Conservation (phyloP, 805 yeast species). For the Candida ficus region DNA sequence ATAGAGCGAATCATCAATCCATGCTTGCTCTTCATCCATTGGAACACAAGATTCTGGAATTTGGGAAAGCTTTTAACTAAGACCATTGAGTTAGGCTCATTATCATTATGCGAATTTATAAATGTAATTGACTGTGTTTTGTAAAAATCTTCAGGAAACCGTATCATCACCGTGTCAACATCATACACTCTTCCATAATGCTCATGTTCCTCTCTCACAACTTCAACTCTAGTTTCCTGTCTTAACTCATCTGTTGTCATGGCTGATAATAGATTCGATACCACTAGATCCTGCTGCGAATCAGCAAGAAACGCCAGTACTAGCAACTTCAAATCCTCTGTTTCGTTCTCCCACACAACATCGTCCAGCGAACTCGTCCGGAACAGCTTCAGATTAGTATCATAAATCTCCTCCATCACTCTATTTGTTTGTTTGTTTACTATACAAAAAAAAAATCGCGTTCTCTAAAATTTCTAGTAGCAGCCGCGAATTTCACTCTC, state of each 20-base stretch:
- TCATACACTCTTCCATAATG: constrained; percentile 5
- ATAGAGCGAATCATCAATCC: constrained; percentile 25
- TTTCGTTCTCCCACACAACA: constrained; percentile 10
- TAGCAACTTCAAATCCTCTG: constrained; percentile 15
- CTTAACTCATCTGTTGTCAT: constrained; percentile 15
- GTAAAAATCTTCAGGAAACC: constrained; percentile 20
- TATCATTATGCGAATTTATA: neutral
- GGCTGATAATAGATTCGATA: constrained; percentile 14
- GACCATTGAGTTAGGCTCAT: constrained; percentile 9
- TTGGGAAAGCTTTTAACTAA: constrained; percentile 14
- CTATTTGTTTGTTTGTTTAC: constrained; percentile 2
- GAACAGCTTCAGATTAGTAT: constrained; percentile 15
- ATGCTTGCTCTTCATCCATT: constrained; percentile 26
- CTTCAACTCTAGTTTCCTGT: constrained; percentile 12
- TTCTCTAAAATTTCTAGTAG: too few relatives aligned
- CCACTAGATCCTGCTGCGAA: constrained; percentile 20
- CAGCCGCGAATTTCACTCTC: too few relatives aligned
- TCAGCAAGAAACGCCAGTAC: constrained; percentile 20
- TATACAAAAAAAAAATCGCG: neutral
- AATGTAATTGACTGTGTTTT: constrained; percentile 17
- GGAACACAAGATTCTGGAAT: constrained; percentile 16
- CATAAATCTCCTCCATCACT: constrained; percentile 13
- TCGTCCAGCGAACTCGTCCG: constrained; percentile 7
- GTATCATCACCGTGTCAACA: constrained; percentile 6
- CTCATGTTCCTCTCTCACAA: constrained; percentile 2